phyloP scores from a whole-genome alignment of 2,329 filamentous ascomycete genomes.

The Penicillium sp. region DNA sequence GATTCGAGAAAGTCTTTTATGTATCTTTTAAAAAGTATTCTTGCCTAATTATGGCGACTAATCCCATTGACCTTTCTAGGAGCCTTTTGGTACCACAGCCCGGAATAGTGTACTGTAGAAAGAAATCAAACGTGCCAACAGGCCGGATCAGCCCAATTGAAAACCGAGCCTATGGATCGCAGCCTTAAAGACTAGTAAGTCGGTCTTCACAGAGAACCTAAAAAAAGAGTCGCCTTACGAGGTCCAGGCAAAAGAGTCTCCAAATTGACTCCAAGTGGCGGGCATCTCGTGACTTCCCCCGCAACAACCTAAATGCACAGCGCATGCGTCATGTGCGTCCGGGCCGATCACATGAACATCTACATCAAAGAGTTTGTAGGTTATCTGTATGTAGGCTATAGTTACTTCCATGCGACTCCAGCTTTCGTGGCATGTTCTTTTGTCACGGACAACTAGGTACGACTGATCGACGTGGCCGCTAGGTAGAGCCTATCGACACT shows the following conservation, averaged over 20 bases:
- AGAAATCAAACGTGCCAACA: too few species aligned
- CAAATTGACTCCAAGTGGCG: slow-evolving; percentile 6
- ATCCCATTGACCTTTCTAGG: too few species aligned
- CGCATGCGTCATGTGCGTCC: neutral
- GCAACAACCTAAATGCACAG: neutral
- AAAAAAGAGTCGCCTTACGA: neutral
- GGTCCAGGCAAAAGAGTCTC: neutral
- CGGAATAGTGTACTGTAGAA: too few species aligned
- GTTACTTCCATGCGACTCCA: neutral
- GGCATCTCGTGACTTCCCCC: slow-evolving; percentile 3
- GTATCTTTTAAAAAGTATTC: neutral
- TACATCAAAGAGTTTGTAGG: too few species aligned
- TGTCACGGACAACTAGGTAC: too few species aligned
- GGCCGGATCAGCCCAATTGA: neutral
- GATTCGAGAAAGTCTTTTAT: neutral
- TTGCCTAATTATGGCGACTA: too few species aligned
- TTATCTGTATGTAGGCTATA: neutral
- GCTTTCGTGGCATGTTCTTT: neutral
- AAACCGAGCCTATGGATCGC: neutral
- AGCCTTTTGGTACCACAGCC: too few species aligned
- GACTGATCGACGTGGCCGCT: neutral
- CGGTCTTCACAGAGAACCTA: neutral
- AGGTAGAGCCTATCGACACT: neutral
- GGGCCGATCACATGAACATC: slow-evolving; percentile 1
- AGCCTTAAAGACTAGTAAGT: neutral